Conservation (phyloP, 2,329 filamentous ascomycete genomes). For the Pyrenophora seminiperda region DNA sequence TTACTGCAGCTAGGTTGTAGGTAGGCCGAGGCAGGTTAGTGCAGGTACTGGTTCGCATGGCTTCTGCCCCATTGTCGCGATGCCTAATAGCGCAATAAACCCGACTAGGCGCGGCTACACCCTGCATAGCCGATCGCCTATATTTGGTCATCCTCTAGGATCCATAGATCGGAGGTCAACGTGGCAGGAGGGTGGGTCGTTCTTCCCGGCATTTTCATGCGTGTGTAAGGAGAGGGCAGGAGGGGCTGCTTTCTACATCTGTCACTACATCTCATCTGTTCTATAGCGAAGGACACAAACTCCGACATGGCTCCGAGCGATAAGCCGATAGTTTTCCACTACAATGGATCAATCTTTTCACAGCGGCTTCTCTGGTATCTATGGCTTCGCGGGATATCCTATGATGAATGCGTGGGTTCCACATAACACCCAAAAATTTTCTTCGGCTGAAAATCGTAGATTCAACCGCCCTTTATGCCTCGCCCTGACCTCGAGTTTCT, state of each 20-base stretch:
- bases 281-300: background rate
- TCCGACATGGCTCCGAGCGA: constrained; percentile 33
- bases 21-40: no score
- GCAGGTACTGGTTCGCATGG: no score
- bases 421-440: background rate
- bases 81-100: background rate
- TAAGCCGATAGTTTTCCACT: constrained; percentile 69
- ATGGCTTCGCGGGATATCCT: constrained; percentile 66
- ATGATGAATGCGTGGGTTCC: constrained; percentile 67
- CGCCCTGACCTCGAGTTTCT: constrained; percentile 38
- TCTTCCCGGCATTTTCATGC: background rate
- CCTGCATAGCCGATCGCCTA: background rate
- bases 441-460: constrained; percentile 46
- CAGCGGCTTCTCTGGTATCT: constrained; percentile 70
- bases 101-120: background rate
- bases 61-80: no score
- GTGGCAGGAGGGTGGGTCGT: background rate
- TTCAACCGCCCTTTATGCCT: constrained; percentile 58
- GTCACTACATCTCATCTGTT: background rate
- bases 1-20: no score
- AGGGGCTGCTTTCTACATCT: background rate
- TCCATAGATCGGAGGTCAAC: background rate
- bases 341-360: constrained; percentile 68
- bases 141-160: background rate
- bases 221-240: no score